Conservation (phyloP, 163 green algal species). For the Scenedesmus sp. region DNA sequence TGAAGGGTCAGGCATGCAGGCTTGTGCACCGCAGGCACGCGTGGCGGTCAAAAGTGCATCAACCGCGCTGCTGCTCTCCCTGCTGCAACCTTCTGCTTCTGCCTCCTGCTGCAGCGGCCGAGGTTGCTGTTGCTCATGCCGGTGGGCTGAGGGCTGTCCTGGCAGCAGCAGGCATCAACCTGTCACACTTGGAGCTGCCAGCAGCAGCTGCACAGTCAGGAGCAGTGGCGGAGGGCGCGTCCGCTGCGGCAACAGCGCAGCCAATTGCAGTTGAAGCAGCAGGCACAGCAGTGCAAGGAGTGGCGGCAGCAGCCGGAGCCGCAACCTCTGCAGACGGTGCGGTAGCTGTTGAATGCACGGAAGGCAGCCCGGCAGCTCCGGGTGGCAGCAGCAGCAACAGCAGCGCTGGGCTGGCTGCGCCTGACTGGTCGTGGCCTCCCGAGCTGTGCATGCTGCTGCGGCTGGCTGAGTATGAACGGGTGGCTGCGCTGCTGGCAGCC, state of each 20-base stretch:
- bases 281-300: neutral
- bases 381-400: neutral
- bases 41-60: neutral
- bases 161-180: slow-evolving; percentile 41
- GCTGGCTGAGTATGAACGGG: slow-evolving; percentile 68
- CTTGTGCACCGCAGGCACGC: neutral
- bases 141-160: slow-evolving; percentile 50
- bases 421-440: slow-evolving; percentile 19
- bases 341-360: neutral
- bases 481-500: slow-evolving; percentile 57
- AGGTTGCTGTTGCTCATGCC: slow-evolving; percentile 46
- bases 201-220: slow-evolving; percentile 44
- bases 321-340: neutral
- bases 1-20: too few species aligned
- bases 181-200: slow-evolving; percentile 41
- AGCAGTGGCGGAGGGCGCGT: neutral
- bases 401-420: slow-evolving; percentile 8
- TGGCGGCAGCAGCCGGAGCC: slow-evolving; percentile 16
- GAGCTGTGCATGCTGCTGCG: slow-evolving; percentile 26
- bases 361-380: neutral
- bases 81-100: neutral
- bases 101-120: slow-evolving; percentile 55
- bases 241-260: neutral
- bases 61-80: neutral
- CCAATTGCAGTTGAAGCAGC: neutral